phyloP scores from a whole-genome alignment of 495 filamentous ascomycete genomes.

The Thermochaetoides thermophila region DNA sequence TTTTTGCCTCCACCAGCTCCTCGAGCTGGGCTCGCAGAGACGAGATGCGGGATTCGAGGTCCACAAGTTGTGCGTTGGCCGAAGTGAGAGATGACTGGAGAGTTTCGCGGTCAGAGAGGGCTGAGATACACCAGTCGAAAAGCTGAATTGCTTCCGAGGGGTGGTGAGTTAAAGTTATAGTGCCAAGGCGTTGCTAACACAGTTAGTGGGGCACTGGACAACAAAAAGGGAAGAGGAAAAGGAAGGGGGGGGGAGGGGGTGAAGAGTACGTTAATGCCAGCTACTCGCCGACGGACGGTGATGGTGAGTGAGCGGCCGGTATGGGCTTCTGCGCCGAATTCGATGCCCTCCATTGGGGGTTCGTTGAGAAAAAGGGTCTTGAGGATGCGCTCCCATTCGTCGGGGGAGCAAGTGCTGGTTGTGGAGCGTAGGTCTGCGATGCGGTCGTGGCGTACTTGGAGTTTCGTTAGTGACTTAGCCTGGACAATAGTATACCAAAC shows the following conservation, averaged over 20 bases:
- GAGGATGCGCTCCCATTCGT: conserved; percentile 33
- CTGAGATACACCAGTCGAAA: conserved; percentile 54
- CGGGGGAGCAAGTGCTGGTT: conserved; percentile 21
- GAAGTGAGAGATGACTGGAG: conserved; percentile 27
- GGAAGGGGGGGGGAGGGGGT: background rate
- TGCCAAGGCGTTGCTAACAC: conserved; percentile 53
- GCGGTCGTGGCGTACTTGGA: conserved; percentile 22
- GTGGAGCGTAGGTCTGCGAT: conserved; percentile 13
- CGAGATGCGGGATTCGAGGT: conserved; percentile 28
- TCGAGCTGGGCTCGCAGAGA: conserved; percentile 43
- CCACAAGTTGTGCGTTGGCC: conserved; percentile 29
- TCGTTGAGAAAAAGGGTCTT: conserved; percentile 21
- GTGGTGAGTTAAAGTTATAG: conserved; percentile 44
- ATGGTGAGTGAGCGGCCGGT: conserved; percentile 22
- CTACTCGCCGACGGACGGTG: conserved; percentile 29
- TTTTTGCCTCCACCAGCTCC: conserved; percentile 50
- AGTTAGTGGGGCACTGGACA: conserved; percentile 1
- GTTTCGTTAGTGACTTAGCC: conserved; percentile 3
- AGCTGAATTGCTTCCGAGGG: conserved; percentile 51
- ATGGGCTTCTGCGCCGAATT: conserved; percentile 27
- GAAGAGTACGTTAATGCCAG: conserved; percentile 30
- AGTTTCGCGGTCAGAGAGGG: conserved; percentile 16
- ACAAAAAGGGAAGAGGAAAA: too few species aligned
- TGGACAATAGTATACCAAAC: background rate
- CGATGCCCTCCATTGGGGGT: conserved; percentile 22